A percentile compares a stretch with the other conserved stretches of the same genome.
Conservation (phyloP, 2,329 filamentous ascomycete species). For the Akanthomyces muscarius region DNA sequence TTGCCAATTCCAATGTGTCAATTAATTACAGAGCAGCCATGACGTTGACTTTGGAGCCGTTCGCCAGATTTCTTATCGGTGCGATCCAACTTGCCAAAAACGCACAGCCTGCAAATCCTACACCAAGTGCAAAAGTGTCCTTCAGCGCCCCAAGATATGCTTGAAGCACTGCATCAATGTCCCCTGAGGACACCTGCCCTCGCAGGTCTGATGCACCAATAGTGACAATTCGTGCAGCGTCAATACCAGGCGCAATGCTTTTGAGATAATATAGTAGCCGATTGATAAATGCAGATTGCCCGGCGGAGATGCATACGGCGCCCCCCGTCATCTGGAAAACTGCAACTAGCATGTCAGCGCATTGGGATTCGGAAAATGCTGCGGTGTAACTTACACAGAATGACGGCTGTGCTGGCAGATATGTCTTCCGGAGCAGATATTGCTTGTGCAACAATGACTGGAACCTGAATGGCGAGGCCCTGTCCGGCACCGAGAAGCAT, state of each 20-base stretch:
- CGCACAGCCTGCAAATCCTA: conserved; percentile 4
- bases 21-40: neutral
- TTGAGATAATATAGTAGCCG: neutral
- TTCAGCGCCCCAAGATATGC: neutral
- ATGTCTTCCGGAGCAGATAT: conserved; percentile 1
- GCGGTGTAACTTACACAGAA: neutral
- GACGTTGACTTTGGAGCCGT: neutral
- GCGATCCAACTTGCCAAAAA: conserved; percentile 11
- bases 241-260: neutral
- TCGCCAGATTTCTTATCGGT: neutral
- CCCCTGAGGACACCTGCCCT: neutral
- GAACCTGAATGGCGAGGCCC: conserved; percentile 8
- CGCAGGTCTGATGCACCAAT: conserved; percentile 3
- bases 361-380: neutral
- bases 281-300: conserved; percentile 1
- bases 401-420: neutral
- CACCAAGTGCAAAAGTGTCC: conserved; percentile 5
- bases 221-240: neutral
- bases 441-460: conserved; percentile 10
- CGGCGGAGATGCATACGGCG: conserved; percentile 7
- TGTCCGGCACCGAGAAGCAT: neutral
- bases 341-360: neutral
- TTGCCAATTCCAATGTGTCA: neutral
- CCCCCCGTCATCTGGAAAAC: conserved; percentile 10
- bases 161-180: neutral